Evolutionary conservation across 2,329 filamentous ascomycete genomes (phyloP), one percentile per base, ranked within the genome.

Genomic region (Mycosphaerelloides madeirae): DNA sequence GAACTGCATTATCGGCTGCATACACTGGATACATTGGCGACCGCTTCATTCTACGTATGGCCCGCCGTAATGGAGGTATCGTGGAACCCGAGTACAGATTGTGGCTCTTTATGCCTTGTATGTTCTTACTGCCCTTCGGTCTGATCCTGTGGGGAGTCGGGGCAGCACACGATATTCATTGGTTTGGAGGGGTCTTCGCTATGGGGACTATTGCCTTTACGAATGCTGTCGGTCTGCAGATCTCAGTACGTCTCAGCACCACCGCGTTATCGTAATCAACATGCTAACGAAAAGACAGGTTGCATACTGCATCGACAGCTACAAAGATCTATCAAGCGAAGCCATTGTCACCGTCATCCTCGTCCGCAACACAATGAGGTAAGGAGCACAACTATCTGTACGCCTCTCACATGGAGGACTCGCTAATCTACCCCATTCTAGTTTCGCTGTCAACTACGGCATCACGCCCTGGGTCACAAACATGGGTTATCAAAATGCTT

Each of bases 91-190:
- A 71, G 41, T 60, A 68, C 36, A 56, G 66, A 1, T 52, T 71
- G 0, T 71, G 68, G 64, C 59, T 68, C 1, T 68, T 71, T 47
- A 40, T 56, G 1, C 56, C 62, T 1, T 68, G 65, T 3, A 44
- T 69, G 9, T 43, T 77, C 3, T 53, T 75, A 19, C 61, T 74
- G 4, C 71, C 73, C 0, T 65, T 62, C 8, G 68, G 66, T 0
- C 59, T 75, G 3, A 66, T 76, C 31, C 58, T 76, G 1, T 77
- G 73, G 72, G 75, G 75, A 22, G 68, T 77, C 0, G 74, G 74
- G 4, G 72, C 74, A 2, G 70, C 70, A 12, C 51, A 58, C 31
- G 37, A 44, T 3, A 53, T 76, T n/a, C 73, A 76, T 20, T 73
- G 70, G 70, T 66, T 76, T 34, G 75, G 73, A 1, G 58, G 73